Conservation (phyloP, 2,329 filamentous ascomycete species). For the Fusarium torulosum region DNA sequence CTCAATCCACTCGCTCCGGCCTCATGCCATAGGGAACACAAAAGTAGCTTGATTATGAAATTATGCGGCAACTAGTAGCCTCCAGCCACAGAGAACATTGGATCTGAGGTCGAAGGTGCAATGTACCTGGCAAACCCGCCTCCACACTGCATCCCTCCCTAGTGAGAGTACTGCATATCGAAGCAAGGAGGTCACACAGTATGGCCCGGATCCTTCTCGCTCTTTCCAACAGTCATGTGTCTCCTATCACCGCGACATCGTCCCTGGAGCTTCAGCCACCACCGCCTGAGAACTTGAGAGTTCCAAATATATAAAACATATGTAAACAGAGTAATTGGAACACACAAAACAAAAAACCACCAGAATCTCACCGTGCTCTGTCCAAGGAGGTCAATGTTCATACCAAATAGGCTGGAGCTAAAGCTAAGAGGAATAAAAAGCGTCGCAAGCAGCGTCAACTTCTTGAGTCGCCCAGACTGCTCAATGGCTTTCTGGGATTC, state of each 20-base stretch:
- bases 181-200: background rate
- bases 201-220: background rate
- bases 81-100: too few species aligned
- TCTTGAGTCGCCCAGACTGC: background rate
- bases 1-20: background rate
- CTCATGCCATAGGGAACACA: too few species aligned
- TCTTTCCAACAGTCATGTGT: constrained; percentile 1
- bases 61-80: too few species aligned
- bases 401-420: constrained; percentile 8
- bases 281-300: background rate
- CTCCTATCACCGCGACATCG: constrained; percentile 1
- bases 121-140: background rate
- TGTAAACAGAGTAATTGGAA: constrained; percentile 3
- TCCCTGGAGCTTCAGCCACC: background rate
- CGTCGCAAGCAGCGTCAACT: constrained; percentile 8
- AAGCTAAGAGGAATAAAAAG: constrained; percentile 13
- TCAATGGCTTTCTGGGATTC: constrained; percentile 1
- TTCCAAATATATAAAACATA: background rate
- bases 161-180: background rate
- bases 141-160: background rate
- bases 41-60: too few species aligned
- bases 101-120: background rate
- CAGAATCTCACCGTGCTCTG: constrained; percentile 2
- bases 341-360: constrained; percentile 3
- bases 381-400: constrained; percentile 9